A percentile compares a stretch with the other conserved stretches of the same genome.
These are phyloP conservation scores for Phoenix roebelenii DNA, from an alignment of 176 grass and related monocot genomes.

Conservation along the genomic window DNA sequence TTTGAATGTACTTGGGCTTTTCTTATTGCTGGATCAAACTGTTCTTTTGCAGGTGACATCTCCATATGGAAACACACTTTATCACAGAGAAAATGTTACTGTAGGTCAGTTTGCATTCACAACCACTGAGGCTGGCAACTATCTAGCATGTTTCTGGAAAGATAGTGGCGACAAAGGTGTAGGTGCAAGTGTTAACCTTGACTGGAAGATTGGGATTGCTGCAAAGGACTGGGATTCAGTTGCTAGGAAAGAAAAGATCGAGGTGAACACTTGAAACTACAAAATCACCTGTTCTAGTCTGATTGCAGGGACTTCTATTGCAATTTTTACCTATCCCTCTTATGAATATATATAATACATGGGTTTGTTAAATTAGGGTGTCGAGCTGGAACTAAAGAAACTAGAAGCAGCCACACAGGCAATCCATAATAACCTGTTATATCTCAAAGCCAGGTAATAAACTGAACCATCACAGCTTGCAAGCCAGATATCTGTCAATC, in stretches of 20 bases:
- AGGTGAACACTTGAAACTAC: slow-evolving; percentile 23
- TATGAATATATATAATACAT: background rate
- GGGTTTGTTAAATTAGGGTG: slow-evolving; percentile 4
- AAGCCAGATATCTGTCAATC: too few relatives aligned
- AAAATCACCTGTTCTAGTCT: too few relatives aligned
- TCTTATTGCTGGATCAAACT: background rate
- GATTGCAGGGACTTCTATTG: background rate
- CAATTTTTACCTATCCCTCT: background rate
- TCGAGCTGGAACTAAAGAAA: too few relatives aligned
- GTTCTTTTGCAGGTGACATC: slow-evolving; percentile 60
- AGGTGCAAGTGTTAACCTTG: slow-evolving; percentile 52
- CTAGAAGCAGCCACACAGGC: too few relatives aligned
- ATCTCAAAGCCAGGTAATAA: slow-evolving; percentile 9
- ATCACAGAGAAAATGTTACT: slow-evolving; percentile 40
- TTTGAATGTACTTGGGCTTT: too few relatives aligned
- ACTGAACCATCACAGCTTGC: too few relatives aligned
- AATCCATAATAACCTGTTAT: too few relatives aligned
- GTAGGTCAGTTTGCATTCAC: slow-evolving; percentile 65
- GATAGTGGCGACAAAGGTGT: slow-evolving; percentile 39
- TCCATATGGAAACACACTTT: slow-evolving; percentile 66
- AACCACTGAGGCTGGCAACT: slow-evolving; percentile 65
- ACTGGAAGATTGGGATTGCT: slow-evolving; percentile 73
- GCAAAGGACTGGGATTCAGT: slow-evolving; percentile 62
- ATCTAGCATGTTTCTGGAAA: slow-evolving; percentile 53
- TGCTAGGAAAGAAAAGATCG: slow-evolving; percentile 60